phyloP scores from a whole-genome alignment of 2,329 filamentous ascomycete species.

The Scolecobasidium constrictum region DNA sequence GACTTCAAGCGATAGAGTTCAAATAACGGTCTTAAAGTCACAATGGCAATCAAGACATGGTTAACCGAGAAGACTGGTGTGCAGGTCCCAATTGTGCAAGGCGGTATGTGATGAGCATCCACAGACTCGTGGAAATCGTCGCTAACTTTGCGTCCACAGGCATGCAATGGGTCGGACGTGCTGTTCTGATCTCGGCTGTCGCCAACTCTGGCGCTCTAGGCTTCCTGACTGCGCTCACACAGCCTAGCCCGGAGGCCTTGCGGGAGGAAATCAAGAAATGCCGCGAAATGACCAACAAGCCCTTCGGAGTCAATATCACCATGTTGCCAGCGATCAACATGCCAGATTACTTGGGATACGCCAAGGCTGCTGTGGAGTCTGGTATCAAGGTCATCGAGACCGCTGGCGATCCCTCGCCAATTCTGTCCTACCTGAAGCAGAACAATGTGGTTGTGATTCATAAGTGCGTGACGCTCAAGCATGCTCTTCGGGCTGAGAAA shows the following conservation, averaged over 20 bases:
- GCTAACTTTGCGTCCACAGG: conserved; percentile 15
- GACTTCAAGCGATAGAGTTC: background rate
- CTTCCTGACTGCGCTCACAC: conserved; percentile 37
- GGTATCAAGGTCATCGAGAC: conserved; percentile 20
- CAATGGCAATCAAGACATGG: conserved; percentile 19
- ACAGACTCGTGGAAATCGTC: background rate
- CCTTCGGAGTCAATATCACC: conserved; percentile 23
- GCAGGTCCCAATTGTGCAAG: conserved; percentile 18
- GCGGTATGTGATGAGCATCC: conserved; percentile 10
- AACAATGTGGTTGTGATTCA: conserved; percentile 18
- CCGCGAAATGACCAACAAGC: conserved; percentile 26
- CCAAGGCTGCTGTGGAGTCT: conserved; percentile 17
- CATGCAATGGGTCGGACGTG: conserved; percentile 47
- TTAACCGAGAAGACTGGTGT: conserved; percentile 17
- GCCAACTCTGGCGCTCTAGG: conserved; percentile 43
- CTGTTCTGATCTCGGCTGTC: conserved; percentile 41
- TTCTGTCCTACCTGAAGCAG: conserved; percentile 19
- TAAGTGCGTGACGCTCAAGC: conserved; percentile 19
- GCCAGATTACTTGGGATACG: conserved; percentile 20
- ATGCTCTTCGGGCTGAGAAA: conserved; percentile 18
- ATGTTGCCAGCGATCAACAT: conserved; percentile 18
- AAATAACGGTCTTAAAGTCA: background rate
- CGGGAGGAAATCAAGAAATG: conserved; percentile 17
- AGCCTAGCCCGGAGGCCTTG: conserved; percentile 18
- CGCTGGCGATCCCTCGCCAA: conserved; percentile 18